phyloP scores from a whole-genome alignment of 2,329 filamentous ascomycete genomes.

The Alternaria conjuncta region DNA sequence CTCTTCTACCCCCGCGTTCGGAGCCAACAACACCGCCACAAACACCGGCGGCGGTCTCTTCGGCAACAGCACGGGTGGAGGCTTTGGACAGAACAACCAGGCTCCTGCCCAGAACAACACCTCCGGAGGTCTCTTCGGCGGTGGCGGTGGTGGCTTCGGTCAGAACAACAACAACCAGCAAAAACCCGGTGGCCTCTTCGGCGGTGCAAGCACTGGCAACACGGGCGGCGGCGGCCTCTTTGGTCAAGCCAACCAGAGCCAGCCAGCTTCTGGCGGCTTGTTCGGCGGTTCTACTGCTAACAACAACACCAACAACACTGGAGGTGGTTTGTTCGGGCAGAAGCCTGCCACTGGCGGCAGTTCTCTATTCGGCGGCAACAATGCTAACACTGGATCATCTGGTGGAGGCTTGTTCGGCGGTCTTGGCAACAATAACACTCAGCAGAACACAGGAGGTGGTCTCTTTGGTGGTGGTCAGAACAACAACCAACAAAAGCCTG shows the following conservation, averaged over 20 bases:
- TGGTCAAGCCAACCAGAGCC: constrained; percentile 46
- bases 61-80: constrained; percentile 31
- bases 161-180: constrained; percentile 45
- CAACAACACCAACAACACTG: constrained; percentile 37
- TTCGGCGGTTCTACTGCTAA: constrained; percentile 59
- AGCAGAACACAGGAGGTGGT: constrained; percentile 40
- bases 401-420: constrained; percentile 46
- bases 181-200: constrained; percentile 50
- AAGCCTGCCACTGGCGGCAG: constrained; percentile 30
- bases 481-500: constrained; percentile 54
- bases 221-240: constrained; percentile 60
- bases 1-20: constrained; percentile 36
- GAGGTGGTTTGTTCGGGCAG: constrained; percentile 51
- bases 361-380: constrained; percentile 40
- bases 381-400: constrained; percentile 23
- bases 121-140: constrained; percentile 52
- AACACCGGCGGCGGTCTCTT: constrained; percentile 39
- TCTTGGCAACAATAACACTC: constrained; percentile 37
- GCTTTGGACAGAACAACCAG: constrained; percentile 43
- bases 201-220: constrained; percentile 34
- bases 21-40: constrained; percentile 32
- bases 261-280: constrained; percentile 43
- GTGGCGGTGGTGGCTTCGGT: constrained; percentile 45
- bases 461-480: constrained; percentile 49
- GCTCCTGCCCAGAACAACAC: constrained; percentile 29